phyloP scores from a whole-genome alignment of 495 filamentous ascomycete species.

The Penicillium chermesinum region DNA sequence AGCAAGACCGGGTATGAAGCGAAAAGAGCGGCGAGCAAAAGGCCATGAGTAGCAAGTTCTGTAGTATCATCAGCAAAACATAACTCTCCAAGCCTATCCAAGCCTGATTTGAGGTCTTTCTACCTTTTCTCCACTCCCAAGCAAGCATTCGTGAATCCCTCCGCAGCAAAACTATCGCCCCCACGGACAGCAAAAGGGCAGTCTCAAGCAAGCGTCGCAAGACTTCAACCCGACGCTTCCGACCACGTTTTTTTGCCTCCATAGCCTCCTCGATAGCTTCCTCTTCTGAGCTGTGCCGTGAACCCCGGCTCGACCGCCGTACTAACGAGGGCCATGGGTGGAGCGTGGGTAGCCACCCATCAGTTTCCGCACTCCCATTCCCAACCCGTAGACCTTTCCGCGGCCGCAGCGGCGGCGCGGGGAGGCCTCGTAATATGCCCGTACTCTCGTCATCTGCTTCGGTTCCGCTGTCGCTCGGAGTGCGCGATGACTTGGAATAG shows the following conservation, averaged over 20 bases:
- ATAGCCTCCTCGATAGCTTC: conserved; percentile 25
- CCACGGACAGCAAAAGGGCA: conserved; percentile 39
- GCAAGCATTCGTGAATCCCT: conserved; percentile 29
- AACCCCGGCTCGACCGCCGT: conserved; percentile 27
- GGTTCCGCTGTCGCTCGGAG: conserved; percentile 79
- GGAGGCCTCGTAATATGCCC: conserved; percentile 68
- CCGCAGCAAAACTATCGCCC: conserved; percentile 34
- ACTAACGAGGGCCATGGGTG: conserved; percentile 38
- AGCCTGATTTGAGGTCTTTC: neutral
- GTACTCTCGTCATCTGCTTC: conserved; percentile 84
- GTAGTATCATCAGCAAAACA: conserved; percentile 9
- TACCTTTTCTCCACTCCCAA: conserved; percentile 44
- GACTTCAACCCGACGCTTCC: conserved; percentile 38
- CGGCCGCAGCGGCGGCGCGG: conserved; percentile 63
- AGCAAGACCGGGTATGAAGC: conserved; percentile 44
- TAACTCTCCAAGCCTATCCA: neutral
- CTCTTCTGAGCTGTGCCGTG: conserved; percentile 39
- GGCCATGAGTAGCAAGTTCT: conserved; percentile 46
- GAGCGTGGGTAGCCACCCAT: conserved; percentile 32
- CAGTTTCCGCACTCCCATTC: conserved; percentile 35
- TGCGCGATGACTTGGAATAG: conserved; percentile 39
- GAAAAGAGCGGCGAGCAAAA: conserved; percentile 41
- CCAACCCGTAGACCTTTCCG: conserved; percentile 66
- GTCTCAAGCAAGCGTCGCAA: conserved; percentile 43
- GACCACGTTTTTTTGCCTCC: conserved; percentile 25